phyloP scores from a whole-genome alignment of 2,329 filamentous ascomycete species.

The Fusarium domesticum region DNA sequence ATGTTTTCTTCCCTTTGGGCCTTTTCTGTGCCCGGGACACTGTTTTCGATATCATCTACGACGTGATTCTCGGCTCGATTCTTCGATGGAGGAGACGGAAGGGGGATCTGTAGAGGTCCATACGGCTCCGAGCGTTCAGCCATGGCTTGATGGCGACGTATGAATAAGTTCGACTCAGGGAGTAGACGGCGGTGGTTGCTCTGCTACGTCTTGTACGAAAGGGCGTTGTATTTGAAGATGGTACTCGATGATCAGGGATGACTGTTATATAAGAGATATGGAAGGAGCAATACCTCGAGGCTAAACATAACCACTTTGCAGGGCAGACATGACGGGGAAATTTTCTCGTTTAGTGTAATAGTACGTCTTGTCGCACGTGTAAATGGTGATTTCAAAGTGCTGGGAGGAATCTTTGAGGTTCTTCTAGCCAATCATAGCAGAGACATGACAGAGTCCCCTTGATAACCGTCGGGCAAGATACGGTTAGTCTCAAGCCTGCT shows the following conservation, averaged over 20 bases:
- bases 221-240: too few species aligned
- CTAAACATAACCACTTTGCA: too few species aligned
- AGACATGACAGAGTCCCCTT: neutral
- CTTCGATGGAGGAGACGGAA: neutral
- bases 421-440: neutral
- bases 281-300: too few species aligned
- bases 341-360: neutral
- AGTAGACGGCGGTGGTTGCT: too few species aligned
- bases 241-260: too few species aligned
- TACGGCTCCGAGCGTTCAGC: neutral
- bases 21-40: neutral
- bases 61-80: neutral
- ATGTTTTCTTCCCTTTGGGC: neutral
- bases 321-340: too few species aligned
- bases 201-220: too few species aligned
- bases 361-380: neutral
- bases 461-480: neutral
- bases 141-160: too few species aligned
- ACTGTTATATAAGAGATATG: too few species aligned
- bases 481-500: too few species aligned
- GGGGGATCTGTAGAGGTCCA: neutral
- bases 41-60: conserved; percentile 10
- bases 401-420: neutral
- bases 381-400: neutral
- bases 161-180: too few species aligned